Evolutionary conservation across 352 stramenopile genomes (phyloP).

Genomic region (Pythium biforme): DNA sequence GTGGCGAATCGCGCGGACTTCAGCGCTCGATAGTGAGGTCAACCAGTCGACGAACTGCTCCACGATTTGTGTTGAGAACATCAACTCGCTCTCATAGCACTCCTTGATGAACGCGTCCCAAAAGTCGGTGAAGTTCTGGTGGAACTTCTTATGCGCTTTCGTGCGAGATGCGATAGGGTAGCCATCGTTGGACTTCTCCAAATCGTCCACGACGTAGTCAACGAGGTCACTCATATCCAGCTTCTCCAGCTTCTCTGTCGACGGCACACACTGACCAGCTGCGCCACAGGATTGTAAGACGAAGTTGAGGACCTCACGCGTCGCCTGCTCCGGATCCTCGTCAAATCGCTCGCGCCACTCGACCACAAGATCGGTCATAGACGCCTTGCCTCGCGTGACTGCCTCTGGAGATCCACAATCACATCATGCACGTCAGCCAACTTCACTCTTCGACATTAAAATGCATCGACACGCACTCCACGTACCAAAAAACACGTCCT

Average conservation of each 20-base stretch:
- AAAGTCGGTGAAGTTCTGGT: slow-evolving; percentile 67
- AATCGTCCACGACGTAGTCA: slow-evolving; percentile 59
- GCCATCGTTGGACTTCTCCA: slow-evolving; percentile 53
- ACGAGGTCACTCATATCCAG: slow-evolving; percentile 77
- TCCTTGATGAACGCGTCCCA: slow-evolving; percentile 78
- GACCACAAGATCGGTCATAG: slow-evolving; percentile 47
- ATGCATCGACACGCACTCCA: not conserved
- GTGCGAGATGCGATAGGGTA: slow-evolving; percentile 68
- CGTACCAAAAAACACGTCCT: slow-evolving; percentile 31
- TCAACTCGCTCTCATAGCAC: slow-evolving; percentile 75
- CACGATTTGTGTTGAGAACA: slow-evolving; percentile 68
- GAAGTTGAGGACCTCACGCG: slow-evolving; percentile 77
- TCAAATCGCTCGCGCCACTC: slow-evolving; percentile 78
- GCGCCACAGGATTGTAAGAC: slow-evolving; percentile 74
- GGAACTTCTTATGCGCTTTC: slow-evolving; percentile 64
- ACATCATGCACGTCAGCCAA: not conserved
- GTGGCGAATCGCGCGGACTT: slow-evolving; percentile 81
- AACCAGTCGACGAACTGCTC: slow-evolving; percentile 79
- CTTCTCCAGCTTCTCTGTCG: slow-evolving; percentile 52
- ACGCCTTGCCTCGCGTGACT: slow-evolving; percentile 50
- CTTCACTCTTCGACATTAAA: not conserved
- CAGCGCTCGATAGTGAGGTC: slow-evolving; percentile 78
- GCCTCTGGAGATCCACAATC: slow-evolving; percentile 39
- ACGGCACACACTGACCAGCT: slow-evolving; percentile 42
- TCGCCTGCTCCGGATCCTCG: slow-evolving; percentile 46